phyloP scores from a whole-genome alignment of 805 yeast species.

The Jamesozyma hellenica region DNA sequence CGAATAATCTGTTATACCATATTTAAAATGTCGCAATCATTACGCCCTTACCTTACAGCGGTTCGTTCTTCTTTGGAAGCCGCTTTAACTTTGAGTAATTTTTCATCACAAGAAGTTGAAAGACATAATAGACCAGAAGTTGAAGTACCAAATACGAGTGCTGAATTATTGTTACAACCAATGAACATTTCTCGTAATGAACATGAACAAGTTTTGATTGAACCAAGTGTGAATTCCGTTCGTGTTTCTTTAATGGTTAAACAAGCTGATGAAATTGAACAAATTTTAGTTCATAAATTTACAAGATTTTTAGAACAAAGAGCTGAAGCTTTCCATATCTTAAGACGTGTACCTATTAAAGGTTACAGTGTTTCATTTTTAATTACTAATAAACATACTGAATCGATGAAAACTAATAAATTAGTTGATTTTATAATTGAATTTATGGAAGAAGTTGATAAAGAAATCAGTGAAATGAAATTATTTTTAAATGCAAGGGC shows the following conservation, averaged over 20 bases:
- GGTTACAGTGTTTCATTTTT: conserved; percentile 91
- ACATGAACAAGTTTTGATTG: conserved; percentile 84
- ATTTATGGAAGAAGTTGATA: conserved; percentile 98
- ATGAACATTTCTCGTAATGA: conserved; percentile 88
- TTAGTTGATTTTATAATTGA: conserved; percentile 94
- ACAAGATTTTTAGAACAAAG: conserved; percentile 88
- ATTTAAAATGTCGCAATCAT: conserved; percentile 79
- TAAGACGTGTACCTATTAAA: conserved; percentile 81
- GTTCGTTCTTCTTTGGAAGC: conserved; percentile 91
- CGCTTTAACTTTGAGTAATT: conserved; percentile 84
- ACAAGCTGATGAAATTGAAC: conserved; percentile 96
- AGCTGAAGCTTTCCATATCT: conserved; percentile 87
- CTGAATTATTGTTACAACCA: conserved; percentile 79
- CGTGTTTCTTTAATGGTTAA: conserved; percentile 86
- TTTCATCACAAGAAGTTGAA: conserved; percentile 90
- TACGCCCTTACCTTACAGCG: conserved; percentile 88
- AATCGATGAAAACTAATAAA: conserved; percentile 89
- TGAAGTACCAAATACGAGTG: conserved; percentile 68
- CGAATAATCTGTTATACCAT: too few species aligned
- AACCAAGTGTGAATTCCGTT: conserved; percentile 86
- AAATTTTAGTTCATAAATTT: conserved; percentile 86
- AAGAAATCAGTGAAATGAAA: conserved; percentile 97
- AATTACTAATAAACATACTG: conserved; percentile 89
- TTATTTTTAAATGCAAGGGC: conserved; percentile 94
- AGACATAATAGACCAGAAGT: conserved; percentile 97